A percentile compares a stretch with the other conserved stretches of the same genome.
Conservation (phyloP, 2,329 filamentous ascomycete genomes). For the Chaetomium globosum region DNA sequence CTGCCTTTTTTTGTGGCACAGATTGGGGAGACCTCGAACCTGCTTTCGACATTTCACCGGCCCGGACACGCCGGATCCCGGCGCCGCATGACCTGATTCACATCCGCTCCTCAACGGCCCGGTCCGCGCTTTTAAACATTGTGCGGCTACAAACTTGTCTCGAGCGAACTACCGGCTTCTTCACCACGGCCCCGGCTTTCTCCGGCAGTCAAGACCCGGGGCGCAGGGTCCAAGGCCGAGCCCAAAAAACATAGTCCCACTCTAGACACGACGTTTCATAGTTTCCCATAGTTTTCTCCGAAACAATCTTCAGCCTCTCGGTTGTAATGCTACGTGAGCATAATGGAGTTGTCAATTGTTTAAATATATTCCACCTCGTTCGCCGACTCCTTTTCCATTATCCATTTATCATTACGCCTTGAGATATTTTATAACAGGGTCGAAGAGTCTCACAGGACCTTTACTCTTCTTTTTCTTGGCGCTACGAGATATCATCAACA, state of each 20-base stretch:
- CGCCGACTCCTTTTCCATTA: not conserved
- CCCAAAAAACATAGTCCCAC: not conserved
- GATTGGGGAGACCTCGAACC: not conserved
- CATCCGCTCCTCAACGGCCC: not conserved
- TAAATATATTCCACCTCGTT: not conserved
- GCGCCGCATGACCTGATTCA: not conserved
- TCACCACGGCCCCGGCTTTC: conserved; percentile 4
- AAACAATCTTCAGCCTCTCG: not conserved
- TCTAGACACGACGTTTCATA: not conserved
- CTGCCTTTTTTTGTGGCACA: not conserved
- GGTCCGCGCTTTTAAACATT: not conserved
- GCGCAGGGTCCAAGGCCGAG: not conserved
- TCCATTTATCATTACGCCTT: not conserved
- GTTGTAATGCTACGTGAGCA: not conserved
- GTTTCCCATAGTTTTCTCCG: not conserved
- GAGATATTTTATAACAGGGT: not conserved
- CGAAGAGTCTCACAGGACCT: no score
- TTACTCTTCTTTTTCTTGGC: no score
- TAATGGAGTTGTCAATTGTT: not conserved
- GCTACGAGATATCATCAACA: not conserved
- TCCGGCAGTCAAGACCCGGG: not conserved
- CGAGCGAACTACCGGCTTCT: not conserved
- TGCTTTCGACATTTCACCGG: not conserved
- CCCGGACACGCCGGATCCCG: not conserved
- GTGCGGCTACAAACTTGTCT: no score